Base-by-base conservation (phyloP, 1,139 yeast genomes). In the Arxiozyma telluris region DNA sequence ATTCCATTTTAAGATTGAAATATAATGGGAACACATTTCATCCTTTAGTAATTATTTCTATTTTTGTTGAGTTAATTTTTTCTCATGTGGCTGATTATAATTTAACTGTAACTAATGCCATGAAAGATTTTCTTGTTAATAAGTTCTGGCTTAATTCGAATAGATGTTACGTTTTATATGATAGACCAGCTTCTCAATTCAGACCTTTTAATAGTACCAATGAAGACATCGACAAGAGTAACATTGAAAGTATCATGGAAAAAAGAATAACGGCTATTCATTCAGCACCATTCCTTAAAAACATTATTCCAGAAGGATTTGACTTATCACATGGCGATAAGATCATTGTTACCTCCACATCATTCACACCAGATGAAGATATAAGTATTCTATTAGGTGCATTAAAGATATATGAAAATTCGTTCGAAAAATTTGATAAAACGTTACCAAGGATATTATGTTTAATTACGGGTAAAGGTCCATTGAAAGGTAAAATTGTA, bases 281-380 rank as follows among this genome's bases (percentile, higher is more conserved):
- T 52, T 60, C 66, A 0, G 72, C 71, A n/a, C 52, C 55, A 11
- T 71, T 82, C 3, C 71, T 78, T 47, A 59, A 67, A 27, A 59
- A 61, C 30, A 65, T 67, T 3, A 55, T 83, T 0, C 83, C 82
- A 55, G 64, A 68, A 1, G 70, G 68, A 25, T 72, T 71, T 52
- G 62, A 69, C 54, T 49, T 65, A 6, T 59, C 64, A 0, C 65
- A 71, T 47, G 69, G 68, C 0, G 88, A 84, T 63, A 83, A 82
- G 59, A 71, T 91, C 11, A 64, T 93, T 18, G 81, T 93, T 4
- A 84, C 94, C 1, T 84, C 97, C 0, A 93, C 99, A 0, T 89
- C 97, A 0, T 94, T 90, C 68, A 93, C 98, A 0, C 94, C 95
- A 0, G 99, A 94, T 68, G 99, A 94, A 70, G 96, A 94, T 66